These are phyloP conservation scores for Aspergillus intermedius DNA, from an alignment of 2,329 filamentous ascomycete genomes.

Conservation along the genomic window DNA sequence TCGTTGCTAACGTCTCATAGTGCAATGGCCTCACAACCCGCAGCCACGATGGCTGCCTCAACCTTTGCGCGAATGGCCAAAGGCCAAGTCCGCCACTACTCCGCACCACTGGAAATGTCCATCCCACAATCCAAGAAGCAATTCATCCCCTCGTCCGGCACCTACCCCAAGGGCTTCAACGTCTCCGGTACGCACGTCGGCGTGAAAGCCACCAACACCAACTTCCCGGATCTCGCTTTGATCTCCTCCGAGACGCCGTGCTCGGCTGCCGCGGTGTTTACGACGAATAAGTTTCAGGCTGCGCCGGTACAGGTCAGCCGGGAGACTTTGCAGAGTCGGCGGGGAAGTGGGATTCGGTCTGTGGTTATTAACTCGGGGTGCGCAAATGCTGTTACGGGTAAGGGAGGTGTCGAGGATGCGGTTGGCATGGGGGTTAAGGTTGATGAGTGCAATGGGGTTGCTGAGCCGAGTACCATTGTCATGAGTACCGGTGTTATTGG, in stretches of 20 bases:
- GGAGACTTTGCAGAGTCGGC: slow-evolving; percentile 60
- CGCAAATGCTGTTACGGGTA: slow-evolving; percentile 93
- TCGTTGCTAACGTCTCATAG: background rate
- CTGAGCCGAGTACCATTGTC: slow-evolving; percentile 65
- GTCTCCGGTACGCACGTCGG: slow-evolving; percentile 85
- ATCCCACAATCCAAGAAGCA: slow-evolving; percentile 79
- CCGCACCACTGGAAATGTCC: slow-evolving; percentile 40
- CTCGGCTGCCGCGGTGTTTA: slow-evolving; percentile 86
- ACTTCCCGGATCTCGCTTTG: slow-evolving; percentile 82
- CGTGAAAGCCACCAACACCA: slow-evolving; percentile 88
- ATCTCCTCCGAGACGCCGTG: slow-evolving; percentile 82
- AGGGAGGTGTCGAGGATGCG: slow-evolving; percentile 82
- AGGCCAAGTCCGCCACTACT: slow-evolving; percentile 39
- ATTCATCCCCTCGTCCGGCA: slow-evolving; percentile 78
- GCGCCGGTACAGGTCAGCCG: slow-evolving; percentile 85
- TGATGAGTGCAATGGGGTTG: slow-evolving; percentile 56
- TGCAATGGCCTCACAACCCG: slow-evolving; percentile 23
- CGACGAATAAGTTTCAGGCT: slow-evolving; percentile 96
- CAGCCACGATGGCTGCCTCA: slow-evolving; percentile 24
- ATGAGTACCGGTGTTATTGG: slow-evolving; percentile 99
- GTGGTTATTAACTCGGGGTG: slow-evolving; percentile 94
- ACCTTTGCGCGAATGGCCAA: slow-evolving; percentile 29
- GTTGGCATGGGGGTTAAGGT: slow-evolving; percentile 72
- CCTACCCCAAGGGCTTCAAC: slow-evolving; percentile 83
- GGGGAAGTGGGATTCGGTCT: slow-evolving; percentile 65